A percentile compares a stretch with the other conserved stretches of the same genome.
These are phyloP conservation scores for Onygenales sp. DNA, from an alignment of 2,329 filamentous ascomycete genomes.

Conservation along the genomic window DNA sequence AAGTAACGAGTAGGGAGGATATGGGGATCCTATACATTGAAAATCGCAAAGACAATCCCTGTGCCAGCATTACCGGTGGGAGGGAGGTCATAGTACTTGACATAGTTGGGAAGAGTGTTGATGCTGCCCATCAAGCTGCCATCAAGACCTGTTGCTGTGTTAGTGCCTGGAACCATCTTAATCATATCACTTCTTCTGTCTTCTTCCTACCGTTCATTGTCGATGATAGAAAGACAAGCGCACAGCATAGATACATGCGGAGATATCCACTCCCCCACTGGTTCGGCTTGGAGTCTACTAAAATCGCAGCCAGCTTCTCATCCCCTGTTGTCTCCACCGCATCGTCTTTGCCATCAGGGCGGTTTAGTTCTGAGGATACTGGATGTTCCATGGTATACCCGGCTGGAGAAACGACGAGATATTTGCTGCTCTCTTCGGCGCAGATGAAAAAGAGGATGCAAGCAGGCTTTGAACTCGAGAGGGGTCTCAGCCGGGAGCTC, in stretches of 20 bases:
- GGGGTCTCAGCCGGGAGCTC: no score
- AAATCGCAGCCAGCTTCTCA: conserved; percentile 1
- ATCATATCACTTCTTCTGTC: background rate
- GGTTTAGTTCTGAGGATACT: background rate
- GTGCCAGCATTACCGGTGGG: conserved; percentile 27
- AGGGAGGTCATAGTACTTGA: conserved; percentile 29
- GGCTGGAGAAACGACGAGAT: background rate
- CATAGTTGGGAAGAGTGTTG: conserved; percentile 36
- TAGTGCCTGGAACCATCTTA: background rate
- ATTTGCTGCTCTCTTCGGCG: no score
- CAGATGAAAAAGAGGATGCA: no score
- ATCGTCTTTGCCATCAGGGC: background rate
- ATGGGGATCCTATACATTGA: conserved; percentile 13
- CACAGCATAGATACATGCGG: conserved; percentile 11
- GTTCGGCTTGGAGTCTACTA: conserved; percentile 9
- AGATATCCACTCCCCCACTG: conserved; percentile 12
- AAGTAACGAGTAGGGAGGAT: background rate
- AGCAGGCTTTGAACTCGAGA: no score
- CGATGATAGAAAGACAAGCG: conserved; percentile 13
- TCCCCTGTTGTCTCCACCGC: background rate
- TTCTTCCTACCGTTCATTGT: conserved; percentile 13
- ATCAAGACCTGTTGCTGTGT: conserved; percentile 14
- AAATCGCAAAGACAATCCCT: conserved; percentile 38
- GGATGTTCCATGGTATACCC: background rate
- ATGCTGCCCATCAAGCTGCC: conserved; percentile 33